Evolutionary conservation across 345 rosid genomes (phyloP).

Genomic region (Boechera retrofracta): DNA sequence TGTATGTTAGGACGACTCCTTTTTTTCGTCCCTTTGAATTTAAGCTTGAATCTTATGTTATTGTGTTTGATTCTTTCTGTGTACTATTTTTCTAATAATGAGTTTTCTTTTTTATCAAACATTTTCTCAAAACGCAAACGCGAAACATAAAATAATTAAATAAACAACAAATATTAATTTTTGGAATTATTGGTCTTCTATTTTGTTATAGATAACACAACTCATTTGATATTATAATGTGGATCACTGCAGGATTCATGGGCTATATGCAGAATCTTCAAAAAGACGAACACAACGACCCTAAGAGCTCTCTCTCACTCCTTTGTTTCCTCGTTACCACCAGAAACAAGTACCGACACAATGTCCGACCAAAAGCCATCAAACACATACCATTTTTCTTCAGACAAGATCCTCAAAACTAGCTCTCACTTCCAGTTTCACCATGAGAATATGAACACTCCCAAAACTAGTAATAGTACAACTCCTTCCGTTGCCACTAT

Average conservation of each 20-base stretch:
- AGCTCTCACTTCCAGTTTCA: conserved; percentile 46
- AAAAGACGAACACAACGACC: conserved; percentile 74
- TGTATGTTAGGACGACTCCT: not conserved
- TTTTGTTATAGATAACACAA: not conserved
- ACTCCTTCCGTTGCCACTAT: conserved; percentile 21
- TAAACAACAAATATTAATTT: not conserved
- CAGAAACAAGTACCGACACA: conserved; percentile 49
- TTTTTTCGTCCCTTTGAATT: not conserved
- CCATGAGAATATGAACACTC: conserved; percentile 38
- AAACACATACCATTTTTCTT: conserved; percentile 41
- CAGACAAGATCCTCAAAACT: conserved; percentile 45
- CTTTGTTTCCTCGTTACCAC: conserved; percentile 62
- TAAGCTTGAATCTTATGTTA: not conserved
- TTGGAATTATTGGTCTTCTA: not conserved
- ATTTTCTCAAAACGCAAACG: not conserved
- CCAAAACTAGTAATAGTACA: conserved; percentile 36
- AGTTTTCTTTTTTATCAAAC: not conserved
- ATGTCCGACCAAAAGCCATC: conserved; percentile 40
- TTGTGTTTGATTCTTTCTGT: not conserved
- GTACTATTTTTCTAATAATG: not conserved
- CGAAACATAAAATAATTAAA: not conserved
- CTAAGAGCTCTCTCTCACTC: conserved; percentile 79
- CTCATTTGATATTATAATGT: conserved; percentile 17
- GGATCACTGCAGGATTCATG: conserved; percentile 70
- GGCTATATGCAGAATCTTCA: conserved; percentile 96